Base-by-base conservation (phyloP, 2,329 filamentous ascomycete genomes). In the Penicillium decumbens region DNA sequence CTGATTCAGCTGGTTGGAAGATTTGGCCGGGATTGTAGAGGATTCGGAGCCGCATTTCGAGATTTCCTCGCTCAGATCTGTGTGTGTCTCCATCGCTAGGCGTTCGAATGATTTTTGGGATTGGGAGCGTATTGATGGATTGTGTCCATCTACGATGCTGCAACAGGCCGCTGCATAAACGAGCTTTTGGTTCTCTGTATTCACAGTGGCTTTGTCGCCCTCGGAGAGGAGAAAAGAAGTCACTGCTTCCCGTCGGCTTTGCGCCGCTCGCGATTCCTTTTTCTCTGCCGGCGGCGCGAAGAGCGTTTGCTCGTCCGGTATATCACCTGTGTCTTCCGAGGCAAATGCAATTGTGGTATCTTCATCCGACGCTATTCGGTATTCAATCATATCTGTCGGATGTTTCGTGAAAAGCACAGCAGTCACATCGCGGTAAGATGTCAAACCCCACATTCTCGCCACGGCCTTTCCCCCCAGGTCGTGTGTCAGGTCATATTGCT, bases 301-400 rank as follows among this genome's bases (percentile, higher is more conserved):
- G 2, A 51, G 47, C 6, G 53, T 37, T 15, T 54, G 41, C 4
- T 54, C 51, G 45, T 41, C 55, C 40, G 39, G 38, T 15, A 24
- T 38, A 25, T 39, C 30, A 4, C 63, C 49, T 47, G 56, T 27
- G 9, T 53, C 50, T 18, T 60, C 57, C 3, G 56, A 54, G 1
- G 61, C 60, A 48, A 75, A 72, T 1, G 71, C 49, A 7, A 80
- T 55, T 0, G 61, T 69, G 1, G 68, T 63, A n/a, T 65, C 64
- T 45, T 79, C 73, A 24, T 76, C 72, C 3, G 73, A 70, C 6
- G 71, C 63, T 6, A 77, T 77, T 0, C 73, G 72, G 58, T 83
- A 83, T 51, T 83, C 78, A 12, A 82, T 67, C 67, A 79, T 77
- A 59, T 82, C 76, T 3, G 74, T 77, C 0, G 80, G 80, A 59